Conservation (phyloP, 768 basidiomycete species). For the Cystofilobasidium ferigula region DNA sequence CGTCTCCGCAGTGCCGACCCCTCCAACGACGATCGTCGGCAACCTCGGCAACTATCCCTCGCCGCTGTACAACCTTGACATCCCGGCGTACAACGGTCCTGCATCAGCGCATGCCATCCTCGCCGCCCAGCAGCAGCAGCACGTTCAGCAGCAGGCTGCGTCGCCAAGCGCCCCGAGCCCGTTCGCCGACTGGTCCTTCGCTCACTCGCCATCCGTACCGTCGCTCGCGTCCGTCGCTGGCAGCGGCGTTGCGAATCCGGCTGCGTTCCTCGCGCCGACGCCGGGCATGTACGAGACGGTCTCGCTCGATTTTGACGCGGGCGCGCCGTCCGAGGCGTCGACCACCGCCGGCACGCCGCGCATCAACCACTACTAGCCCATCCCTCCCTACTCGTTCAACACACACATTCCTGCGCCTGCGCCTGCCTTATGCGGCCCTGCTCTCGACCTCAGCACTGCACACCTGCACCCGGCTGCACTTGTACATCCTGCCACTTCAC, state of each 20-base stretch:
- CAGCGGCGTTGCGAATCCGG: neutral
- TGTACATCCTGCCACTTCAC: no score
- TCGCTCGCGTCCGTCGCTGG: neutral
- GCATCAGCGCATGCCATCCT: neutral
- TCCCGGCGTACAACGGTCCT: neutral
- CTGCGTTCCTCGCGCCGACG: neutral
- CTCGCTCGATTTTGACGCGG: neutral
- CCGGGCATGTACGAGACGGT: neutral
- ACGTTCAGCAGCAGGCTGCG: neutral
- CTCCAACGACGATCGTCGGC: neutral
- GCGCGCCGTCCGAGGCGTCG: neutral
- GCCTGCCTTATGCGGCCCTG: no score
- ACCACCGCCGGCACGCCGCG: neutral
- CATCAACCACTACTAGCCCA: neutral
- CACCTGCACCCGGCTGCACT: no score
- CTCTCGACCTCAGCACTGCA: no score
- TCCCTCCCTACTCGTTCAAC: no score
- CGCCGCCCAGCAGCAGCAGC: no score
- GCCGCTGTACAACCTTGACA: neutral
- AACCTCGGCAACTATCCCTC: neutral
- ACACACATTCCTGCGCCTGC: no score
- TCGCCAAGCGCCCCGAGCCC: neutral
- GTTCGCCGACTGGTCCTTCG: constrained; percentile 3
- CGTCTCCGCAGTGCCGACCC: neutral
- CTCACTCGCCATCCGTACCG: neutral